phyloP scores from a whole-genome alignment of 208 protist species.

The Tritrichomonas musculus region DNA sequence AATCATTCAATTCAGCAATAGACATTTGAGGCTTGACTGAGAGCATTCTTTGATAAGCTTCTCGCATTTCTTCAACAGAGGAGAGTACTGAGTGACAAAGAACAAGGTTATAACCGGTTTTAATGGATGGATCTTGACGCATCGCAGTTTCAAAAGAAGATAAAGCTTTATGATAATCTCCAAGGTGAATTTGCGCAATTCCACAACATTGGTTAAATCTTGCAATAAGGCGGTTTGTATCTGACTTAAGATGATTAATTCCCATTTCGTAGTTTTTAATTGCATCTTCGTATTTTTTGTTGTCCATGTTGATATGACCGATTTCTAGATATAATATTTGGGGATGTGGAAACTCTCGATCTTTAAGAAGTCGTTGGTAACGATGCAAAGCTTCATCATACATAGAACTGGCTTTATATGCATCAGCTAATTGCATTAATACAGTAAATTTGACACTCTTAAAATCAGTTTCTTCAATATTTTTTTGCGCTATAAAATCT shows the following conservation, averaged over 20 bases:
- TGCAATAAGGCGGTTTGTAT: not conserved
- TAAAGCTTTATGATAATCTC: not conserved
- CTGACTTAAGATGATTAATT: not conserved
- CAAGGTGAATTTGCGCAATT: not conserved
- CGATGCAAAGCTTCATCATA: not conserved
- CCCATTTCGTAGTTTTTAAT: slow-evolving; percentile 30
- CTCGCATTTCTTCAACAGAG: not conserved
- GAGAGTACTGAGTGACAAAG: not conserved
- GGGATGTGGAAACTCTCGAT: not conserved
- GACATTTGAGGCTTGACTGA: not conserved
- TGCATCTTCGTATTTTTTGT: not conserved
- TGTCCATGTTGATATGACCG: not conserved
- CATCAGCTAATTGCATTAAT: slow-evolving; percentile 8
- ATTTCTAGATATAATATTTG: not conserved
- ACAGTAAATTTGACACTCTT: not conserved
- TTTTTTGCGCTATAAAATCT: not conserved
- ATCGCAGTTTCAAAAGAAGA: slow-evolving; percentile 20
- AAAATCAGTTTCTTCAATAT: not conserved
- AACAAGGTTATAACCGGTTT: not conserved
- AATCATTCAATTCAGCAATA: not conserved
- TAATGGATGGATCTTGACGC: not conserved
- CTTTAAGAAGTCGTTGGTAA: not conserved
- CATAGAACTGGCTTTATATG: not conserved
- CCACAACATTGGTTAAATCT: not conserved
- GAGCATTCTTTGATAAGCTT: not conserved